A percentile compares a stretch with the other conserved stretches of the same genome.
phyloP scores from a whole-genome alignment of 306 rosid genomes.

The Alnus glutinosa region DNA sequence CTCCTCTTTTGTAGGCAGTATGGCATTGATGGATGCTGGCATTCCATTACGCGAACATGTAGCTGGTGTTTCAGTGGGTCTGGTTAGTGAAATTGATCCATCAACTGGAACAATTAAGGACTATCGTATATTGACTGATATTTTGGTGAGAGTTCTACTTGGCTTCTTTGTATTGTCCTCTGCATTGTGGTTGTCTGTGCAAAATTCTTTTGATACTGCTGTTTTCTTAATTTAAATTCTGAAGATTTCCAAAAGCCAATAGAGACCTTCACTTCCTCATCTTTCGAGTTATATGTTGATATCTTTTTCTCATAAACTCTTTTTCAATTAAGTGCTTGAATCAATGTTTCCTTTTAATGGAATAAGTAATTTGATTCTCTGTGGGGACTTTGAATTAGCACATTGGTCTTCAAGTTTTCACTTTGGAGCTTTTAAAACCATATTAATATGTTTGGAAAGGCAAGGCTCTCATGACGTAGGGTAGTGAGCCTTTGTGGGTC shows the following conservation, averaged over 20 bases:
- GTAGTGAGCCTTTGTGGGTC: too few relatives aligned
- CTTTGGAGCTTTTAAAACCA: background rate
- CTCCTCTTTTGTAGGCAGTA: slow-evolving; percentile 60
- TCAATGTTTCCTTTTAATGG: background rate
- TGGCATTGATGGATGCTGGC: slow-evolving; percentile 99
- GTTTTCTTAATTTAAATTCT: background rate
- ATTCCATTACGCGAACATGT: slow-evolving; percentile 82
- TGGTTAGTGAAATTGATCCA: slow-evolving; percentile 79
- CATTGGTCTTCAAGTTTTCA: background rate
- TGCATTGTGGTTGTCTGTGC: slow-evolving; percentile 23
- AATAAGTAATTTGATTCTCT: slow-evolving; percentile 19
- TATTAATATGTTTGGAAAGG: background rate
- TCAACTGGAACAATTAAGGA: slow-evolving; percentile 67
- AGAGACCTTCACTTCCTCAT: background rate
- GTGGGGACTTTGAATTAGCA: background rate
- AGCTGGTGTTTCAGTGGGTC: slow-evolving; percentile 97
- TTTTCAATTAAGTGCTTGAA: background rate
- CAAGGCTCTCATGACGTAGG: too few relatives aligned
- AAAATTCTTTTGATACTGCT: slow-evolving; percentile 13
- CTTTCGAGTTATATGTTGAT: background rate
- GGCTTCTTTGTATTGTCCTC: slow-evolving; percentile 20
- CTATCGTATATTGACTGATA: slow-evolving; percentile 92
- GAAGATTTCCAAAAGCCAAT: slow-evolving; percentile 3
- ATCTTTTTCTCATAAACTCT: background rate
- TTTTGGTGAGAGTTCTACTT: slow-evolving; percentile 62